Evolutionary conservation across 2,329 filamentous ascomycete species (phyloP).

Genomic region (Massarina eburnea): DNA sequence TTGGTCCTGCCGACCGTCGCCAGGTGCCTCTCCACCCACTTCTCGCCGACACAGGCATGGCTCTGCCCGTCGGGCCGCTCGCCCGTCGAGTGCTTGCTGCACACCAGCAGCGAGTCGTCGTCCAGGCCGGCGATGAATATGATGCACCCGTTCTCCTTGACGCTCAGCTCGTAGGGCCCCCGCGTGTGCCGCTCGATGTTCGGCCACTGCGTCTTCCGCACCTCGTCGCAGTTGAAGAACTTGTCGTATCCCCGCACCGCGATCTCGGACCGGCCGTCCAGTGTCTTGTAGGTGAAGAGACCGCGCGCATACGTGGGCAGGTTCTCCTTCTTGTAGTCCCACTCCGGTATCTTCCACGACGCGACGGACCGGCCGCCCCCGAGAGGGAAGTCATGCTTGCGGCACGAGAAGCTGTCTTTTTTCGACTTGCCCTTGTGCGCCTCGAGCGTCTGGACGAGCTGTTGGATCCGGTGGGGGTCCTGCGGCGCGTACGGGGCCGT

Average conservation of each 20-base stretch:
- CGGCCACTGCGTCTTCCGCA: constrained; percentile 77
- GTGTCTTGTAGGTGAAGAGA: constrained; percentile 80
- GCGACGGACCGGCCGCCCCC: constrained; percentile 69
- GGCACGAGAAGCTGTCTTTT: constrained; percentile 67
- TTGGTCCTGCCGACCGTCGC: constrained; percentile 74
- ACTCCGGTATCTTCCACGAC: constrained; percentile 92
- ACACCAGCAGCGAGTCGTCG: constrained; percentile 88
- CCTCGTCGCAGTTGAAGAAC: constrained; percentile 93
- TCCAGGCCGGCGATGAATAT: constrained; percentile 94
- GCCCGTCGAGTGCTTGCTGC: constrained; percentile 97
- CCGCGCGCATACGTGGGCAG: constrained; percentile 92
- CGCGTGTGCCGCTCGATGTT: constrained; percentile 74
- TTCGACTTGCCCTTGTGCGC: constrained; percentile 50
- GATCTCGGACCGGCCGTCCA: constrained; percentile 71
- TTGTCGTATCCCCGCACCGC: constrained; percentile 93
- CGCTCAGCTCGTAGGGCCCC: constrained; percentile 90
- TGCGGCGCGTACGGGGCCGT: constrained; percentile 67
- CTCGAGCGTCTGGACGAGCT: constrained; percentile 67
- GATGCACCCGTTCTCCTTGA: constrained; percentile 99
- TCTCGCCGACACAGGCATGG: constrained; percentile 82
- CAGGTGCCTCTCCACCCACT: constrained; percentile 79
- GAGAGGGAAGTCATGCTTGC: constrained; percentile 77
- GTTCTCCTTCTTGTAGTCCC: constrained; percentile 87
- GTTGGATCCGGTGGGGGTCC: constrained; percentile 66
- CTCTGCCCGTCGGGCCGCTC: constrained; percentile 71